Conservation (phyloP, 202 grass and related monocot species). For the Saccharum hybrid region DNA sequence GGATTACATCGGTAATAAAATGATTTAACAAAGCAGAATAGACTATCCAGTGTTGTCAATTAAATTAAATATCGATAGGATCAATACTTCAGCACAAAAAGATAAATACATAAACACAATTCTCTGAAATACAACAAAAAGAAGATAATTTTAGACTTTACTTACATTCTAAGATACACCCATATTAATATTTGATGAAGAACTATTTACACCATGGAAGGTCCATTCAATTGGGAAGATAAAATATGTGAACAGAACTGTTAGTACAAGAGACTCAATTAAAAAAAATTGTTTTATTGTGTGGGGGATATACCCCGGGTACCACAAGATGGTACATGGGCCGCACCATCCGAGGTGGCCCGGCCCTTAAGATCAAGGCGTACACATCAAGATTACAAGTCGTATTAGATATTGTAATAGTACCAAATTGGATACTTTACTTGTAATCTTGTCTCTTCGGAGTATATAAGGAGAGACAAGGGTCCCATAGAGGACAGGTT, state of each 20-base stretch:
- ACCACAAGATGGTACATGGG: no score
- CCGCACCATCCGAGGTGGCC: no score
- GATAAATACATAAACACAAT: conserved; percentile 7
- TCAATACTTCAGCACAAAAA: background rate
- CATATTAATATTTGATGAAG: conserved; percentile 21
- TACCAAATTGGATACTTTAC: no score
- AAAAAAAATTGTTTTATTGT: background rate
- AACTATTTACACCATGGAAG: conserved; percentile 12
- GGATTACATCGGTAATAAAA: background rate
- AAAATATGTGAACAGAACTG: background rate
- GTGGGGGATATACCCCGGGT: no score
- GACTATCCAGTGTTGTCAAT: background rate
- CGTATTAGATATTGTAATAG: no score
- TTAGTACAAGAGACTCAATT: background rate
- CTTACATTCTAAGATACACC: conserved; percentile 23
- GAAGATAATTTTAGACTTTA: background rate
- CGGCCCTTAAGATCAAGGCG: no score
- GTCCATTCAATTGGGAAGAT: background rate
- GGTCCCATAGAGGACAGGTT: no score
- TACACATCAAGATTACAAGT: no score
- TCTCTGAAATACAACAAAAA: background rate
- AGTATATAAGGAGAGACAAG: no score
- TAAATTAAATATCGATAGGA: background rate
- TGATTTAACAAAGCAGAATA: background rate
- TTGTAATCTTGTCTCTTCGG: no score